Evolutionary conservation across 1,139 yeast genomes (phyloP), one percentile per base, ranked within the genome.

Genomic region (Kazachstania sp.): DNA sequence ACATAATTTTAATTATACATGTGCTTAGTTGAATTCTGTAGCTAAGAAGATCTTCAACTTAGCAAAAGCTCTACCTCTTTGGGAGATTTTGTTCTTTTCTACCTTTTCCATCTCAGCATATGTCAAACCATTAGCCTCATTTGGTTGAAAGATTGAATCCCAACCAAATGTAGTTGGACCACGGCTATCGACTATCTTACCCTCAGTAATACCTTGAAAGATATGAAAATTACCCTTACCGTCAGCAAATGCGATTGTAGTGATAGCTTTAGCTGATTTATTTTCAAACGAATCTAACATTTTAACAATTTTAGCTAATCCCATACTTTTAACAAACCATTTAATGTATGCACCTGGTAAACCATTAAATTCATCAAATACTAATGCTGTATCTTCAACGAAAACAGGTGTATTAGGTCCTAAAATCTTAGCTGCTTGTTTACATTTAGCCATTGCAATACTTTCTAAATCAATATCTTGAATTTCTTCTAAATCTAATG

Each of bases 381-480:
- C 87, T 44, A 94, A 75, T 46, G 95, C 90, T 0, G 98, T 94
- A 61, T 94, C 99, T 63, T 94, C 99, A 2, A 90, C 96, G 47
- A 94, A 72, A 0, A 87, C 97, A 0, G 97, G 94, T 0, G 88
- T 90, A 6, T 65, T 59, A 19, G 51, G 46, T 1, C 69, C 65
- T 7, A 77, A 54, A 3, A 73, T 58, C 13, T 67, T 63, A 2
- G 95, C 92, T 1, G 98, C 99, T 36, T 79, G 71, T 54, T 71
- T 67, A 47, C 95, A 90, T 66, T 94, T 94, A 60, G 82, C 86
- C 43, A 71, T 74, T 0, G 96, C 85, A 34, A 94, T 92, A 49
- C 85, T 84, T 44, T 83, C 83, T 45, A 88, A 77, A 39, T 58
- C 57, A 18, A 92, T 70, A 31, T 97, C 98, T 70, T 94, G 99